These are phyloP conservation scores for Nectriaceae sp. DNA, from an alignment of 2,329 filamentous ascomycete genomes.

Conservation along the genomic window DNA sequence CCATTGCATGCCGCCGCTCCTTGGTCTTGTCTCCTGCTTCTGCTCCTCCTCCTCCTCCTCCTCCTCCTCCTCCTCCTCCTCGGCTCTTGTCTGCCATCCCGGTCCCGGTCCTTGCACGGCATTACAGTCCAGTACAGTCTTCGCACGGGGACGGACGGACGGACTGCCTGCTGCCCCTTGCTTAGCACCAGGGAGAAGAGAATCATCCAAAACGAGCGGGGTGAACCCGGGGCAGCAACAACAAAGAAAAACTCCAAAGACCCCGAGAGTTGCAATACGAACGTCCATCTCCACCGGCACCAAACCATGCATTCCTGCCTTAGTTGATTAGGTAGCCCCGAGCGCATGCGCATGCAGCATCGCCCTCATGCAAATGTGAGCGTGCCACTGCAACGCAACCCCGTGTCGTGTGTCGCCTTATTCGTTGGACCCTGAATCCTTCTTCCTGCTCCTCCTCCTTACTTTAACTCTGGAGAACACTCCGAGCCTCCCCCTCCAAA, in stretches of 20 bases:
- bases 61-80: not conserved
- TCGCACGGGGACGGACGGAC: too few relatives aligned
- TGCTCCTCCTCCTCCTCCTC: not conserved
- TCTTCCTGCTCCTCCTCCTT: not conserved
- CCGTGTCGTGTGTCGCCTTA: conserved; percentile 19
- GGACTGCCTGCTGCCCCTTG: not conserved
- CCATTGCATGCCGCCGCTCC: not conserved
- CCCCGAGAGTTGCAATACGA: not conserved
- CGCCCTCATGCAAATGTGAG: not conserved
- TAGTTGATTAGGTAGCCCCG: conserved; percentile 1
- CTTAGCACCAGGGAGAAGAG: not conserved
- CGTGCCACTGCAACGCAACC: conserved; percentile 13
- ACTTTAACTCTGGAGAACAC: not conserved
- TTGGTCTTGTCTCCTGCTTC: not conserved
- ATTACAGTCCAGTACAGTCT: too few relatives aligned
- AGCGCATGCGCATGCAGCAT: conserved; percentile 3
- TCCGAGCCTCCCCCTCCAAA: conserved; percentile 21
- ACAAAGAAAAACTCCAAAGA: not conserved
- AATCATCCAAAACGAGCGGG: not conserved
- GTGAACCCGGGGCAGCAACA: not conserved
- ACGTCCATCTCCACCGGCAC: not conserved
- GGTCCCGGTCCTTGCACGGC: too few relatives aligned
- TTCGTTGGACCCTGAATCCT: conserved; percentile 2
- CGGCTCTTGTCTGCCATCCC: not conserved
- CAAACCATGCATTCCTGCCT: conserved; percentile 8